These are phyloP conservation scores for Verticillium longisporum DNA, from an alignment of 2,329 filamentous ascomycete species.

Conservation along the genomic window DNA sequence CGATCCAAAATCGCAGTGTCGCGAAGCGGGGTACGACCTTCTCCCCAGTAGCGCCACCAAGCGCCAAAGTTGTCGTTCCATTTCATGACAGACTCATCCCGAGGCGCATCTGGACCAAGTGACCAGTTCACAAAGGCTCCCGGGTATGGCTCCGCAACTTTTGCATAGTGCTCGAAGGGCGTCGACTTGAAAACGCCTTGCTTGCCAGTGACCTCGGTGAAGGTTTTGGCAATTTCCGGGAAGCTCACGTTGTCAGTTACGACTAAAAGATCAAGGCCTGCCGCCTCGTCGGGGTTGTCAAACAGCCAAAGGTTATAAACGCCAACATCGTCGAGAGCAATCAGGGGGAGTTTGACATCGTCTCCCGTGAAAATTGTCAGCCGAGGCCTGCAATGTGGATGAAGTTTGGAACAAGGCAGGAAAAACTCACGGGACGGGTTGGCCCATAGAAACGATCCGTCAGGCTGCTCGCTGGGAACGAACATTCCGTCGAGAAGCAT, in stretches of 20 bases:
- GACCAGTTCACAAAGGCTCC: constrained; percentile 7
- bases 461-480: constrained; percentile 4
- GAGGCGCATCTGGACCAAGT: constrained; percentile 7
- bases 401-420: not conserved
- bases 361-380: not conserved
- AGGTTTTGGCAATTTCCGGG: constrained; percentile 6
- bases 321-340: constrained; percentile 17
- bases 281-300: constrained; percentile 13
- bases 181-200: not conserved
- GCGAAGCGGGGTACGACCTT: constrained; percentile 6
- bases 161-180: not conserved
- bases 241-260: constrained; percentile 15
- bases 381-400: too few species aligned
- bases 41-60: constrained; percentile 11
- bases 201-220: constrained; percentile 5
- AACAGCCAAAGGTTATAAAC: constrained; percentile 18
- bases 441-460: constrained; percentile 6
- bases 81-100: constrained; percentile 11
- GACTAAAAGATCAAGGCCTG: constrained; percentile 16
- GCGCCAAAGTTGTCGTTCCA: constrained; percentile 1
- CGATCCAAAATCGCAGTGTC: constrained; percentile 10
- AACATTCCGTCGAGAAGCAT: constrained; percentile 8
- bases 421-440: constrained; percentile 1
- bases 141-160: constrained; percentile 5
- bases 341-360: constrained; percentile 9